Percentiles rank a stretch among this genome's conserved stretches.
These are phyloP conservation scores for Candida oleophila DNA, from an alignment of 805 yeast species.

Conservation along the genomic window DNA sequence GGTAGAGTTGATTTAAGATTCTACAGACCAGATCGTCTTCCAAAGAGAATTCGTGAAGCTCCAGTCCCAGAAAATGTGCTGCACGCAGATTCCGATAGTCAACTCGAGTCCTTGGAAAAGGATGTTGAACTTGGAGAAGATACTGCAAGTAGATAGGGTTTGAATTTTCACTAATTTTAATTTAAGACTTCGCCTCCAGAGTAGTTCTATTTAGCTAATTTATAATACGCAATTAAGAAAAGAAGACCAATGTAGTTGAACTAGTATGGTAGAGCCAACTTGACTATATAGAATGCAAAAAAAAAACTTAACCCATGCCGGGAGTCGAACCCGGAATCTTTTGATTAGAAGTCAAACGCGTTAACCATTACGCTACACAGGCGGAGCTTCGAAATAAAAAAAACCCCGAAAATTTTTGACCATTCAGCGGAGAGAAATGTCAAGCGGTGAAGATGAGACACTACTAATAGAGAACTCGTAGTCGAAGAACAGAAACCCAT, in stretches of 20 bases:
- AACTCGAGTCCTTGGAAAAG: neutral
- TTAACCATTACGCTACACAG: conserved; percentile 66
- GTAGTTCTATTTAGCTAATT: too few relatives aligned
- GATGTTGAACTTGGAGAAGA: neutral
- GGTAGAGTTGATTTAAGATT: conserved; percentile 21
- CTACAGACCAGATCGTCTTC: conserved; percentile 22
- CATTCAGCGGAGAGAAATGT: too few relatives aligned
- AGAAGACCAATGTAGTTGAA: too few relatives aligned
- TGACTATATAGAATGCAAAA: neutral
- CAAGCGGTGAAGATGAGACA: too few relatives aligned
- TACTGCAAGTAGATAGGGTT: too few relatives aligned
- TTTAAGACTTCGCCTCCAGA: too few relatives aligned
- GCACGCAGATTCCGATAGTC: neutral
- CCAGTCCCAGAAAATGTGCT: neutral
- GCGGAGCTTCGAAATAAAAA: conserved; percentile 17
- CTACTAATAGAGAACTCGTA: too few relatives aligned
- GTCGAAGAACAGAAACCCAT: neutral
- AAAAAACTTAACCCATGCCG: conserved; percentile 35
- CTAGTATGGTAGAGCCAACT: neutral
- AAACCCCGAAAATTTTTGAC: neutral
- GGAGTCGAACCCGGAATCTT: conserved; percentile 67
- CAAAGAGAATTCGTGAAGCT: conserved; percentile 5
- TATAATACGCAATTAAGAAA: too few relatives aligned
- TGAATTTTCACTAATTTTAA: too few relatives aligned
- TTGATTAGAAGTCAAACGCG: conserved; percentile 69